Base-by-base conservation (phyloP, 202 grass and related monocot genomes). In the Setaria viridis region DNA sequence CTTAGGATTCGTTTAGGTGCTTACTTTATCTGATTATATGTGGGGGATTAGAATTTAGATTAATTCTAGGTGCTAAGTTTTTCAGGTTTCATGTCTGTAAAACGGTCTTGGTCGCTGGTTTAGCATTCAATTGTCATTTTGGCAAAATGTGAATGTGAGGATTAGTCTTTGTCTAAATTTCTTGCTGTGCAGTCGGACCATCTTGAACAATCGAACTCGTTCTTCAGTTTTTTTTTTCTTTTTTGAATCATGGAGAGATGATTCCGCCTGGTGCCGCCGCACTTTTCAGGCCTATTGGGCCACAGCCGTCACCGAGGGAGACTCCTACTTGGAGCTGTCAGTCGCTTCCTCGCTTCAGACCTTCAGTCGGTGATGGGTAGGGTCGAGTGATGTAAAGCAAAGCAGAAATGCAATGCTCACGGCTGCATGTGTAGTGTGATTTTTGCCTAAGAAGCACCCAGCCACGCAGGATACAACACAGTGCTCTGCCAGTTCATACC, bases 1-100 rank as follows among this genome's bases (percentile, higher is more conserved):
- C 55, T 75, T 87, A 58, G 56, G 47, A 16, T 75, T 84, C 77
- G 48, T 80, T 75, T 55, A 85, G 43, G 65, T 55, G 54, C 77
- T 48, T 41, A 53, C 19, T 76, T 71, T 65, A 43, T 70, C 48
- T 7, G 9, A 68, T 76, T 53, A 34, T 32, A 59, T 70, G 29
- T 64, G 55, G 13, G 6, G 8, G 37, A 47, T 49, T 62, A 45
- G 42, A 64, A 11, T 64, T 49, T 62, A 45, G 42, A 64, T 17
- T 64, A 79, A 43, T 63, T 79, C 41, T 64, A 79, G 58, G 21
- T n/a, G 37, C 21, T 46, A 81, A 29, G 70, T 70, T 70, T 16
- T 32, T 32, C 50, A 39, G 50, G 20, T 80, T 45, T 19, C 29
- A 55, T 56, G 64, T 68, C n/a, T 72, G 16, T 79, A 5, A 80